Conservation (phyloP, 1,139 yeast genomes). For the Scheffersomyces insectosa region DNA sequence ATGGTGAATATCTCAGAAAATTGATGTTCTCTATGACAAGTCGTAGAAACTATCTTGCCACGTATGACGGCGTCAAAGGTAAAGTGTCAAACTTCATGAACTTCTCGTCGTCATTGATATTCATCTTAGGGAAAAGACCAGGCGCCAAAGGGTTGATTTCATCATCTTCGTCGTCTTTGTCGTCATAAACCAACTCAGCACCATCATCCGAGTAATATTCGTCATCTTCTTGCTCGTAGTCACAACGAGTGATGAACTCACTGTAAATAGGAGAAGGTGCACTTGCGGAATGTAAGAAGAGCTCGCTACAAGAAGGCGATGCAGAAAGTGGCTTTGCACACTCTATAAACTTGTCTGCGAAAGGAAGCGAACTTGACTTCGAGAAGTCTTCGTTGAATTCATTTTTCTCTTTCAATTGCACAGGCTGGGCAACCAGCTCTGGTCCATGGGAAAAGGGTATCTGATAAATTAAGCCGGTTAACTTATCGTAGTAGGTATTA, state of each 20-base stretch:
- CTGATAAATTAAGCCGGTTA: constrained; percentile 3
- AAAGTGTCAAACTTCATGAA: constrained; percentile 28
- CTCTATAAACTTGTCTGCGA: background rate
- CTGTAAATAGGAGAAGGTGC: background rate
- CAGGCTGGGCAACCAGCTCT: background rate
- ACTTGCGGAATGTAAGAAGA: background rate
- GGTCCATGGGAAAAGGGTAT: background rate
- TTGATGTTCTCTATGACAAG: too few species aligned
- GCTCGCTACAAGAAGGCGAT: background rate
- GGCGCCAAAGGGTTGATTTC: constrained; percentile 31
- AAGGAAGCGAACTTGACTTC: background rate
- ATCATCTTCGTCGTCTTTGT: constrained; percentile 14
- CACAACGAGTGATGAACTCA: background rate
- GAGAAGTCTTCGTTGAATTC: background rate
- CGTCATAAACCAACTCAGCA: constrained; percentile 5
- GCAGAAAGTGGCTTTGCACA: constrained; percentile 1
- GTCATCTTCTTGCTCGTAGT: constrained; percentile 1
- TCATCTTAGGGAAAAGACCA: constrained; percentile 41
- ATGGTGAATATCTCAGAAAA: too few species aligned
- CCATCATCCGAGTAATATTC: constrained; percentile 2
- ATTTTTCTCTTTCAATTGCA: background rate
- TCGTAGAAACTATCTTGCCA: constrained; percentile 5
- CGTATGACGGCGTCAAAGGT: constrained; percentile 33
- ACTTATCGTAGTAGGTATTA: constrained; percentile 9
- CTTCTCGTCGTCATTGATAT: constrained; percentile 21